A percentile compares a stretch with the other conserved stretches of the same genome.
Evolutionary conservation across 108 stramenopile genomes (phyloP).

Genomic region (Phaeodactylum tricornutum): DNA sequence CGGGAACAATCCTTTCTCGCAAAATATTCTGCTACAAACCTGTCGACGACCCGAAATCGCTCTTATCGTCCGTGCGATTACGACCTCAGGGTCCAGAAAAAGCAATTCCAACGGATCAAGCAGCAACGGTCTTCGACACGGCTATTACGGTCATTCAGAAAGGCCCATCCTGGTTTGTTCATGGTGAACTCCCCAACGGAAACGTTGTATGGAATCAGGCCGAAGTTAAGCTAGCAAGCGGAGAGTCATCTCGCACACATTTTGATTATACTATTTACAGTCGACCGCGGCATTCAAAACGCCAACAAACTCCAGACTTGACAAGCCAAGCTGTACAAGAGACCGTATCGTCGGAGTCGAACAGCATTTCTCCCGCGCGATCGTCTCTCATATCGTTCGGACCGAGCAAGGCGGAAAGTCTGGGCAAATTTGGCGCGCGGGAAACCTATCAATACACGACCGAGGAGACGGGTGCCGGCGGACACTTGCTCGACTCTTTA

Average conservation of each 20-base stretch:
- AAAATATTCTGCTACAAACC: slow-evolving; percentile 58
- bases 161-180: slow-evolving; percentile 29
- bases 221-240: neutral
- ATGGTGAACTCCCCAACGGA: slow-evolving; percentile 51
- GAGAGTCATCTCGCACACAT: neutral
- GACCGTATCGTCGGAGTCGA: too few species aligned
- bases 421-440: slow-evolving; percentile 39
- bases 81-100: slow-evolving; percentile 52
- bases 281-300: neutral
- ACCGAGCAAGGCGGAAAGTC: neutral
- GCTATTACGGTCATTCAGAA: slow-evolving; percentile 55
- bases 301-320: slow-evolving; percentile 1
- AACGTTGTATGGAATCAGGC: slow-evolving; percentile 10
- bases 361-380: slow-evolving; percentile 1
- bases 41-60: slow-evolving; percentile 9
- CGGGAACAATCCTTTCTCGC: slow-evolving; percentile 44
- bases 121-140: slow-evolving; percentile 57
- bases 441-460: slow-evolving; percentile 55
- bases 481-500: neutral
- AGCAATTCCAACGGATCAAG: slow-evolving; percentile 43
- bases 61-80: slow-evolving; percentile 38
- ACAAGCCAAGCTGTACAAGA: neutral
- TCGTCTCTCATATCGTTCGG: slow-evolving; percentile 2
- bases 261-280: neutral
- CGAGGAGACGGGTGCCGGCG: neutral